Percentiles rank a stretch among this genome's conserved stretches.
phyloP scores from a whole-genome alignment of 345 rosid genomes.

The Geranium brycei region DNA sequence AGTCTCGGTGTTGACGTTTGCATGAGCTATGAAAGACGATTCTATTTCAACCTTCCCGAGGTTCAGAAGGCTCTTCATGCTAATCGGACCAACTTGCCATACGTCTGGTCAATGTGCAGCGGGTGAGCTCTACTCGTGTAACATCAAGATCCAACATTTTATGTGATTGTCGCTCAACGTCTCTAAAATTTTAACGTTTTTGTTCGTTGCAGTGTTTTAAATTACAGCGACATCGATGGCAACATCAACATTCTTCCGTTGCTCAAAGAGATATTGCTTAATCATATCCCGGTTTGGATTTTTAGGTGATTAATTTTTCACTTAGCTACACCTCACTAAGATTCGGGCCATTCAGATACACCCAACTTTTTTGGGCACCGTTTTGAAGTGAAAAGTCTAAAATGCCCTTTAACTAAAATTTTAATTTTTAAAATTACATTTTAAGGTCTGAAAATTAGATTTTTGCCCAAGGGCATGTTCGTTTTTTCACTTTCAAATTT shows the following conservation, averaged over 20 bases:
- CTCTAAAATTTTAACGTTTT: constrained; percentile 1
- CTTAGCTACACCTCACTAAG: too few relatives aligned
- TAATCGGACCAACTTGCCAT: constrained; percentile 50
- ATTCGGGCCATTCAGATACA: too few relatives aligned
- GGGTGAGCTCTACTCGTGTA: constrained; percentile 20
- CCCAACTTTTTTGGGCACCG: too few relatives aligned
- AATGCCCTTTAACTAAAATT: too few relatives aligned
- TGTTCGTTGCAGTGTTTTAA: constrained; percentile 31
- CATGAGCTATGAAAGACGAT: constrained; percentile 43
- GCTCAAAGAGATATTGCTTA: constrained; percentile 52
- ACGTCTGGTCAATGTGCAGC: constrained; percentile 79
- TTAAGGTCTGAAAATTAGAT: too few relatives aligned
- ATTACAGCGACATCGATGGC: constrained; percentile 44
- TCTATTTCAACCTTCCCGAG: constrained; percentile 74
- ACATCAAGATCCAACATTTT: too few relatives aligned
- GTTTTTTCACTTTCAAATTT: too few relatives aligned
- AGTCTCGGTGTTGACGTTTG: constrained; percentile 86
- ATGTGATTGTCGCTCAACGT: too few relatives aligned
- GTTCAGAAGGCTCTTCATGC: constrained; percentile 93
- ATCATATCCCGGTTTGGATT: constrained; percentile 60
- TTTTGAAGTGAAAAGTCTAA: too few relatives aligned
- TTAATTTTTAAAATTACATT: too few relatives aligned
- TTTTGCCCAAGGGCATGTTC: too few relatives aligned
- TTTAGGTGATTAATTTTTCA: constrained; percentile 36
- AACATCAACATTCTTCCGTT: constrained; percentile 60